Evolutionary conservation across 345 rosid species (phyloP).

Genomic region (Citrus hindsii): DNA sequence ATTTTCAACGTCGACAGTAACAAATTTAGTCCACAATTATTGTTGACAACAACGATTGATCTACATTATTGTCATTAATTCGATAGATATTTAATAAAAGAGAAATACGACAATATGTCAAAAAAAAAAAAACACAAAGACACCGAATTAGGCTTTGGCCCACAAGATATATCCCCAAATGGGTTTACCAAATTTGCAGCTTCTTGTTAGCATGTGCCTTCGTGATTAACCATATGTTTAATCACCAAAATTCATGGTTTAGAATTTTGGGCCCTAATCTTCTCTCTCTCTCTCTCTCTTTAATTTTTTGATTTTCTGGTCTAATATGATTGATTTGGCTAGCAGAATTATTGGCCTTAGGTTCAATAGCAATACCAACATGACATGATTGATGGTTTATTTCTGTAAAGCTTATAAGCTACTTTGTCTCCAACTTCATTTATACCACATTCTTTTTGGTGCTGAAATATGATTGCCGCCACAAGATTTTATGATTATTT

Average conservation of each 20-base stretch:
- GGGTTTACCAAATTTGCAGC: neutral
- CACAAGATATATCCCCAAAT: neutral
- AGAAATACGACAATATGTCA: neutral
- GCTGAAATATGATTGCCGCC: neutral
- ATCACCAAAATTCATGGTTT: neutral
- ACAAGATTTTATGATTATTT: neutral
- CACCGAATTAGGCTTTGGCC: neutral
- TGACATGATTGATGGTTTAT: neutral
- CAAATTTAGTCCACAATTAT: slow-evolving; percentile 3
- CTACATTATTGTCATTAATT: too few relatives aligned
- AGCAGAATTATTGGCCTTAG: neutral
- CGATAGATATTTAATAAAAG: too few relatives aligned
- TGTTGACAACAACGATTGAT: neutral
- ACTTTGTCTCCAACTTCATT: neutral
- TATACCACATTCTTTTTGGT: slow-evolving; percentile 3
- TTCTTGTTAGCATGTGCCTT: neutral
- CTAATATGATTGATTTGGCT: neutral
- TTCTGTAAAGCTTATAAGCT: neutral
- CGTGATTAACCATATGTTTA: neutral
- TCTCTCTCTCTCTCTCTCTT: neutral
- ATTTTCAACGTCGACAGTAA: neutral
- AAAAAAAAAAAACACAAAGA: neutral
- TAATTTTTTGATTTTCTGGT: neutral
- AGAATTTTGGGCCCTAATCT: neutral
- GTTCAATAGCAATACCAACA: neutral